phyloP scores from a whole-genome alignment of 345 rosid genomes.

The Dovyalis caffra region DNA sequence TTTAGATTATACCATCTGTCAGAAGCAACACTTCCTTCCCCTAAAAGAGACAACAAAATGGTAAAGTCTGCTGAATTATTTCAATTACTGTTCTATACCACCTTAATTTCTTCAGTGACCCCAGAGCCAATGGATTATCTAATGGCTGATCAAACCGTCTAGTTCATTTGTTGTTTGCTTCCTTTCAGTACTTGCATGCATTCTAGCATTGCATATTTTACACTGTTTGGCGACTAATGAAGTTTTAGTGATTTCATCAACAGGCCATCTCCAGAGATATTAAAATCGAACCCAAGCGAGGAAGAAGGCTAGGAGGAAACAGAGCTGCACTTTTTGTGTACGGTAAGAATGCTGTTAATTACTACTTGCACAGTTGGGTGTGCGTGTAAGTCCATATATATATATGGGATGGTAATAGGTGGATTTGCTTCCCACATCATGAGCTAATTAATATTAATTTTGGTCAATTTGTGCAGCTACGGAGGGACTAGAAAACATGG shows the following conservation, averaged over 20 bases:
- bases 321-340: constrained; percentile 54
- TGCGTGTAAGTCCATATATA: too few relatives aligned
- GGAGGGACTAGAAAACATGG: constrained; percentile 63
- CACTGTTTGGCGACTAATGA: background rate
- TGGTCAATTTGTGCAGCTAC: constrained; percentile 30
- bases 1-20: background rate
- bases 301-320: constrained; percentile 38
- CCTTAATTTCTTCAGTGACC: background rate
- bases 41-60: constrained; percentile 21
- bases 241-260: background rate
- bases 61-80: constrained; percentile 13
- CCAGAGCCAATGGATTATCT: background rate
- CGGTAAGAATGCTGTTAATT: constrained; percentile 23
- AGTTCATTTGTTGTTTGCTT: background rate
- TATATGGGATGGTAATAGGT: background rate
- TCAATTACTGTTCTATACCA: background rate
- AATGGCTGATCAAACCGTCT: background rate
- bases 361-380: too few relatives aligned
- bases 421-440: background rate
- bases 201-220: background rate
- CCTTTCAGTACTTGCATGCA: background rate
- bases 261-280: constrained; percentile 35
- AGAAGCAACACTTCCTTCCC: background rate
- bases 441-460: background rate
- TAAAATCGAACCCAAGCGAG: constrained; percentile 23